phyloP scores from a whole-genome alignment of 2,329 filamentous ascomycete species.

The Botrytis deweyae region DNA sequence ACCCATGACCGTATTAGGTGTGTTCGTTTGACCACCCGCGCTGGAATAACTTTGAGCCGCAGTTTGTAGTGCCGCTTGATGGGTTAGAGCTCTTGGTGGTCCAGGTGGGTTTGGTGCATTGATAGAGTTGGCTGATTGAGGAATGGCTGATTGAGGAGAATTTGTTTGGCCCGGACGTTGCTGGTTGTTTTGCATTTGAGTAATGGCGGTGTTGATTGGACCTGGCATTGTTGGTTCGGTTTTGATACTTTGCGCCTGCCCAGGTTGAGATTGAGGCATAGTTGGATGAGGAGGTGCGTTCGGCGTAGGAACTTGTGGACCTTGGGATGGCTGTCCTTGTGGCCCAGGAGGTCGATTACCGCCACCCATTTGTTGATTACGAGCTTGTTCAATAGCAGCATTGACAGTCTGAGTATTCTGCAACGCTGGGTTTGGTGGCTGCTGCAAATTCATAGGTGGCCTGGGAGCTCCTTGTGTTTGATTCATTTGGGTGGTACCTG shows the following conservation, averaged over 20 bases:
- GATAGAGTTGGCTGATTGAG: constrained; percentile 35
- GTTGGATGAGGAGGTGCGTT: constrained; percentile 27
- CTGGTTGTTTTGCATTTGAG: constrained; percentile 32
- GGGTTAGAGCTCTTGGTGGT: constrained; percentile 35
- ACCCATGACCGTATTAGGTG: constrained; percentile 37
- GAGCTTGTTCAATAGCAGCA: constrained; percentile 39
- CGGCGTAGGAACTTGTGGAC: constrained; percentile 27
- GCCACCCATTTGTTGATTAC: constrained; percentile 39
- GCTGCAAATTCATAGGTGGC: constrained; percentile 37
- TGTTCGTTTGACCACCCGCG: constrained; percentile 27
- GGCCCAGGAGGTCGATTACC: constrained; percentile 30
- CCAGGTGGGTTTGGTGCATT: constrained; percentile 27
- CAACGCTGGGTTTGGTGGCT: constrained; percentile 34
- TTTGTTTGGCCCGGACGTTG: constrained; percentile 33
- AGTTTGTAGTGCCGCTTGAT: constrained; percentile 37
- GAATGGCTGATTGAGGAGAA: constrained; percentile 38
- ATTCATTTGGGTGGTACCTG: constrained; percentile 25
- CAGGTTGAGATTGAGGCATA: constrained; percentile 26
- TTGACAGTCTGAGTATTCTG: constrained; percentile 40
- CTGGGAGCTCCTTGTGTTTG: constrained; percentile 30
- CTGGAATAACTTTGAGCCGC: constrained; percentile 40
- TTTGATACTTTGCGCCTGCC: constrained; percentile 33
- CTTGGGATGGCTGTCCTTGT: constrained; percentile 27
- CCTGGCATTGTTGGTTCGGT: constrained; percentile 32
- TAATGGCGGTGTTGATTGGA: constrained; percentile 37